These are phyloP conservation scores for Bjerkandera adusta DNA, from an alignment of 1,284 basidiomycete species.

Conservation along the genomic window DNA sequence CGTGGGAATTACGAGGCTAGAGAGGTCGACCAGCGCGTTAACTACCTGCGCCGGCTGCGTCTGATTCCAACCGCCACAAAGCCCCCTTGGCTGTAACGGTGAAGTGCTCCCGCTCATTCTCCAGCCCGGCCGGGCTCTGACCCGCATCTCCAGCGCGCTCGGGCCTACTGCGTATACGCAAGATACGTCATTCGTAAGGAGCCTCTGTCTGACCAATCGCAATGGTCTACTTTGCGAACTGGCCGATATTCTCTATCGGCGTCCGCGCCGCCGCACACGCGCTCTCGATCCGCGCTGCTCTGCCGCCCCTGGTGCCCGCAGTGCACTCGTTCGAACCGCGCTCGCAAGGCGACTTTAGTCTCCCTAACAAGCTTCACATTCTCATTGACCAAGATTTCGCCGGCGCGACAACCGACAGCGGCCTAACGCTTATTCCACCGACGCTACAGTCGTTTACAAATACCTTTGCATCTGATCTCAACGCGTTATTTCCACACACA, in stretches of 20 bases:
- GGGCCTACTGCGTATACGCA: too few species aligned
- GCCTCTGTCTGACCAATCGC: too few species aligned
- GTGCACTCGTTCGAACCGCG: constrained; percentile 17
- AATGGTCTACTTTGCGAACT: constrained; percentile 3
- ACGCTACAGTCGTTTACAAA: constrained; percentile 29
- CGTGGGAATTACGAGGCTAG: background rate
- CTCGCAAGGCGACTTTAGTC: constrained; percentile 13
- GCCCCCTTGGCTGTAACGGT: too few species aligned
- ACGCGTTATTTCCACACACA: constrained; percentile 21
- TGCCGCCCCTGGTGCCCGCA: constrained; percentile 22
- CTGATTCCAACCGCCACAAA: too few species aligned
- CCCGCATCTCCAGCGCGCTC: too few species aligned
- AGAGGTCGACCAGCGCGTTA: too few species aligned
- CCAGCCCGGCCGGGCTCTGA: too few species aligned
- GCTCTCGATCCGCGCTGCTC: background rate
- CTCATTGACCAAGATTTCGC: constrained; percentile 23
- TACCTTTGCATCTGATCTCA: constrained; percentile 29
- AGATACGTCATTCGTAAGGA: too few species aligned
- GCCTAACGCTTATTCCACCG: constrained; percentile 33
- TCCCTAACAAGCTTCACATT: constrained; percentile 18
- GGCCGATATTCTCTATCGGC: constrained; percentile 1
- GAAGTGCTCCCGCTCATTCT: too few species aligned
- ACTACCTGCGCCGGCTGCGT: too few species aligned
- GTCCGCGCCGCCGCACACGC: background rate
- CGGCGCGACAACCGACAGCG: constrained; percentile 19